A percentile compares a stretch with the other conserved stretches of the same genome.
phyloP scores from a whole-genome alignment of 2,329 filamentous ascomycete genomes.

The Fusarium heterosporum region DNA sequence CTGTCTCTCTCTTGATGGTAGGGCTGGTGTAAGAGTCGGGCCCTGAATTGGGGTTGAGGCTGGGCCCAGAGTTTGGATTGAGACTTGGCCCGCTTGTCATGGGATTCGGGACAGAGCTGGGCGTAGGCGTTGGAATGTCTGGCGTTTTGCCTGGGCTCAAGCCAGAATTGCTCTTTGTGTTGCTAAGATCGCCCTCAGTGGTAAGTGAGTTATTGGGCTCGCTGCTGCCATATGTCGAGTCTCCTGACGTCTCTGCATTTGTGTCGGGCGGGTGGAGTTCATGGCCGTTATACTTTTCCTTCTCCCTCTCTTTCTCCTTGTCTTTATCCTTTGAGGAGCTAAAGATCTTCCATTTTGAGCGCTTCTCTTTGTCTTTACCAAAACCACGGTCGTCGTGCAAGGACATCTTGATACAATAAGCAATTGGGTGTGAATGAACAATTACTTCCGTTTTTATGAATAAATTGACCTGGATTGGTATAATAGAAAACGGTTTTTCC shows the following conservation, averaged over 20 bases:
- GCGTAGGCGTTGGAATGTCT: constrained; percentile 4
- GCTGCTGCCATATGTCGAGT: constrained; percentile 43
- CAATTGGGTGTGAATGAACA: neutral
- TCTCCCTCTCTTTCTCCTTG: constrained; percentile 18
- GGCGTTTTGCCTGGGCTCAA: constrained; percentile 16
- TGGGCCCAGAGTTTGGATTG: constrained; percentile 1
- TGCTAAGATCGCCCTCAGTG: constrained; percentile 32
- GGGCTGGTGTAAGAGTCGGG: constrained; percentile 25
- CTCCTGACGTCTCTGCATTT: constrained; percentile 22
- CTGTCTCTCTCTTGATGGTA: constrained; percentile 22
- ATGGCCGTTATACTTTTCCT: constrained; percentile 30
- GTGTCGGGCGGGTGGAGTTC: constrained; percentile 10
- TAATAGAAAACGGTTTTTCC: neutral
- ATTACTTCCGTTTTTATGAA: neutral
- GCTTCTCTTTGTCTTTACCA: constrained; percentile 41
- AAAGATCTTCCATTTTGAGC: constrained; percentile 45
- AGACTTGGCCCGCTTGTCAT: constrained; percentile 6
- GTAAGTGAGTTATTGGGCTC: constrained; percentile 43
- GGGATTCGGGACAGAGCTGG: constrained; percentile 4
- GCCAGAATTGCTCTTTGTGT: constrained; percentile 22
- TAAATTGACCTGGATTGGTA: neutral
- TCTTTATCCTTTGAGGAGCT: constrained; percentile 42
- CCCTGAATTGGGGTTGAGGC: constrained; percentile 18
- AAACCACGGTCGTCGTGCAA: constrained; percentile 22
- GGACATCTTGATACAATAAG: constrained; percentile 1